Evolutionary conservation across 495 filamentous ascomycete genomes (phyloP).

Genomic region (Penicillium taxi): DNA sequence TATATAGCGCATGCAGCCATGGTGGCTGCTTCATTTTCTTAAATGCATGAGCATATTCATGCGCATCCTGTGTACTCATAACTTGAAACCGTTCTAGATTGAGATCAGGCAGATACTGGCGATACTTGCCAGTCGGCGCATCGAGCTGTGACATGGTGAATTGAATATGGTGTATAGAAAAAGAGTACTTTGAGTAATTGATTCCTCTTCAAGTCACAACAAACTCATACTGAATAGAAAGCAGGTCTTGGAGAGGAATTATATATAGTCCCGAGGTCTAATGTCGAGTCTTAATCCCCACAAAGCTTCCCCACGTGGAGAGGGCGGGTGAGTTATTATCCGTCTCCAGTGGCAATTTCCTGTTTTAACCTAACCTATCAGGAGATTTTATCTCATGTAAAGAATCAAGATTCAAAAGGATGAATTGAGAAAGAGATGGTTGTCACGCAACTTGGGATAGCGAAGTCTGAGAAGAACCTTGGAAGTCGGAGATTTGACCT

Average conservation of each 20-base stretch:
- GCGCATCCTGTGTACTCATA: slow-evolving; percentile 54
- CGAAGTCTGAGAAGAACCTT: too few relatives aligned
- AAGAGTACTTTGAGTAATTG: background rate
- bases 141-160: slow-evolving; percentile 7
- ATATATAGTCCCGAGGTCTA: too few relatives aligned
- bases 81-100: slow-evolving; percentile 51
- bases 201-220: too few relatives aligned
- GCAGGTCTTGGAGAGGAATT: too few relatives aligned
- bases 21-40: slow-evolving; percentile 51
- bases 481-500: too few relatives aligned
- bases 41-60: slow-evolving; percentile 56
- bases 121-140: slow-evolving; percentile 40
- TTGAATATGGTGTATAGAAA: slow-evolving; percentile 2
- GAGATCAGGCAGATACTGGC: slow-evolving; percentile 55
- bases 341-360: slow-evolving; percentile 7
- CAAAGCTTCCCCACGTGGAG: slow-evolving; percentile 23
- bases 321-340: slow-evolving; percentile 21
- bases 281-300: too few relatives aligned
- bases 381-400: too few relatives aligned
- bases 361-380: background rate
- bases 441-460: too few relatives aligned
- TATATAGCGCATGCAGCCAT: slow-evolving; percentile 59
- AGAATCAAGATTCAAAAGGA: too few relatives aligned
- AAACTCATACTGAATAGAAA: too few relatives aligned
- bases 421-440: too few relatives aligned